These are phyloP conservation scores for Podaxis carcinomalis DNA, from an alignment of 768 basidiomycete species.

Conservation along the genomic window DNA sequence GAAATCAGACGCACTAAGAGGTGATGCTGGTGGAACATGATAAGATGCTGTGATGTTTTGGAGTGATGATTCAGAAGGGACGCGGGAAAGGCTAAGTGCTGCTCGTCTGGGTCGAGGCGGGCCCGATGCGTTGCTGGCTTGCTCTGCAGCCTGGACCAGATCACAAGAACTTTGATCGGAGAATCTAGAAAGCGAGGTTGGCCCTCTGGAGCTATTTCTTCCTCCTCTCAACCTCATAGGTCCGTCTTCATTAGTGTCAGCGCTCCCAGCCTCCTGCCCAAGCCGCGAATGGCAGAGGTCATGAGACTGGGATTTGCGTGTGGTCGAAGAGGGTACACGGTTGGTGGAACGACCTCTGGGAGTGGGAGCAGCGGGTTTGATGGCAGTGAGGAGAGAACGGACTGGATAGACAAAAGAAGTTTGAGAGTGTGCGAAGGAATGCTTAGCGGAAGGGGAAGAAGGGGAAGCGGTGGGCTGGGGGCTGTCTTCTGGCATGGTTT, in stretches of 20 bases:
- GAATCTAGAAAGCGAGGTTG: neutral
- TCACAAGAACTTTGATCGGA: neutral
- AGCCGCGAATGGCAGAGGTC: neutral
- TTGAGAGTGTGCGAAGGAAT: slow-evolving; percentile 1
- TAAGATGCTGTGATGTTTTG: neutral
- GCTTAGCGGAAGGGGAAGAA: neutral
- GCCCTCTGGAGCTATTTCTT: neutral
- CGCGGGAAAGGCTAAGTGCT: neutral
- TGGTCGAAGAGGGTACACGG: neutral
- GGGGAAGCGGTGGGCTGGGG: slow-evolving; percentile 2
- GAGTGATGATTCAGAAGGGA: neutral
- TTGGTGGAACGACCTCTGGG: neutral
- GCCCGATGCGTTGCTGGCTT: neutral
- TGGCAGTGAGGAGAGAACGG: slow-evolving; percentile 33
- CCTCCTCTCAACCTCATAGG: neutral
- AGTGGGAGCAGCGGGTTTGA: slow-evolving; percentile 26
- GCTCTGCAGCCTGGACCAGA: neutral
- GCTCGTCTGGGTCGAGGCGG: neutral
- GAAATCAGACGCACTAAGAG: slow-evolving; percentile 6
- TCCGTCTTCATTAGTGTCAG: neutral
- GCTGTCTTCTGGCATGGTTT: slow-evolving; percentile 5
- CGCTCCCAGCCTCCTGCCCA: neutral
- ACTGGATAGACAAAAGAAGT: slow-evolving; percentile 36
- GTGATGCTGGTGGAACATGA: neutral
- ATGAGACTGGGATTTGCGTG: neutral